Percentiles rank a stretch among this genome's conserved stretches.
Evolutionary conservation across 176 grass and related monocot genomes (phyloP).

Genomic region (Miscanthus lutarioriparius): DNA sequence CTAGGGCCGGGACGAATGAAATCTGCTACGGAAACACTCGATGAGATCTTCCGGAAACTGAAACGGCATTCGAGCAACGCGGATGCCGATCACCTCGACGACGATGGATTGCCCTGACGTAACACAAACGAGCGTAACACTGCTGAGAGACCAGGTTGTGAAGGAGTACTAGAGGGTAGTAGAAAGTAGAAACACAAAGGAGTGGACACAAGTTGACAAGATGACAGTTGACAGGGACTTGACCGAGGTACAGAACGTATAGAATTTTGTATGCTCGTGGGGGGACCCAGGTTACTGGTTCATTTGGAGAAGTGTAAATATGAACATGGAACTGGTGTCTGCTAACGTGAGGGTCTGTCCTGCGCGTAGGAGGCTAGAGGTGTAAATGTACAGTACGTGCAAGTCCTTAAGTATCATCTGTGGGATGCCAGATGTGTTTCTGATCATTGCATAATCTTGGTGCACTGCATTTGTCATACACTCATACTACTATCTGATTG

Average conservation of each 20-base stretch:
- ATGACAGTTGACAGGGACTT: conserved; percentile 33
- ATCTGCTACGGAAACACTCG: conserved; percentile 53
- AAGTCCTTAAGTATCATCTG: background rate
- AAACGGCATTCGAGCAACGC: conserved; percentile 50
- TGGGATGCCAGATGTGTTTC: background rate
- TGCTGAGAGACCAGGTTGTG: background rate
- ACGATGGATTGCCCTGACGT: conserved; percentile 42
- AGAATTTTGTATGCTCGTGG: background rate
- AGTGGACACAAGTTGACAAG: conserved; percentile 21
- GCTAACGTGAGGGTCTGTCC: background rate
- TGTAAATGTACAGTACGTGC: too few relatives aligned
- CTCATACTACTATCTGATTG: background rate
- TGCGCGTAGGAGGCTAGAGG: background rate
- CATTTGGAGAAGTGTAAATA: background rate
- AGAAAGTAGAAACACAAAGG: conserved; percentile 1
- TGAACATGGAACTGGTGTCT: background rate
- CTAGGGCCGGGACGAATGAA: conserved; percentile 8
- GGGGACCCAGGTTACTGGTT: background rate
- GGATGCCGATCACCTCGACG: conserved; percentile 41
- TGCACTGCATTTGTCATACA: background rate
- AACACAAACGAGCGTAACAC: background rate
- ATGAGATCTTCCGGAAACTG: conserved; percentile 81
- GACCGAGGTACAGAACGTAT: background rate
- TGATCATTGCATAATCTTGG: background rate
- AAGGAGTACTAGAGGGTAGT: background rate